These are phyloP conservation scores for Tylopilus balloui DNA, from an alignment of 768 basidiomycete genomes.

Conservation along the genomic window DNA sequence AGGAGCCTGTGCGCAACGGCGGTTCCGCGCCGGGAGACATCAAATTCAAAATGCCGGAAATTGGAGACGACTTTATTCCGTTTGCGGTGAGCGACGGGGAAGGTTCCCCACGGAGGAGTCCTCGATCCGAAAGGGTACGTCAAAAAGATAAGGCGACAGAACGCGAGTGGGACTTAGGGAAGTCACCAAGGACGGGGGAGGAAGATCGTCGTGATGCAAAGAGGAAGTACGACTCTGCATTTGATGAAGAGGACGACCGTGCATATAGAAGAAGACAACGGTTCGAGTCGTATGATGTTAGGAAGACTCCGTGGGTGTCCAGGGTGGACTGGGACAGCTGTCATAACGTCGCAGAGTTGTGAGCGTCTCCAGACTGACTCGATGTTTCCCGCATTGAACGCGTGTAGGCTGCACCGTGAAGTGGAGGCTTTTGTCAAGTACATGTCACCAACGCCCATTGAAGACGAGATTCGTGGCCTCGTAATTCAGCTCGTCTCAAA, in stretches of 20 bases:
- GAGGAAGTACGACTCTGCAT: slow-evolving; percentile 42
- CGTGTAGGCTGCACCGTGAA: slow-evolving; percentile 74
- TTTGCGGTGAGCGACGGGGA: slow-evolving; percentile 18
- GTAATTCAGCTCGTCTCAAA: slow-evolving; percentile 66
- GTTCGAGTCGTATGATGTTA: slow-evolving; percentile 46
- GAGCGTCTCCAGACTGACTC: slow-evolving; percentile 28
- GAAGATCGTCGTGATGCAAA: slow-evolving; percentile 33
- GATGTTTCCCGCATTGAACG: background rate
- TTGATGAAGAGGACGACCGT: slow-evolving; percentile 43
- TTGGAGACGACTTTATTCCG: slow-evolving; percentile 33
- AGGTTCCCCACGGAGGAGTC: slow-evolving; percentile 5
- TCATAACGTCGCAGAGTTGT: slow-evolving; percentile 82
- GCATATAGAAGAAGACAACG: slow-evolving; percentile 46
- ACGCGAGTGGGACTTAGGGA: slow-evolving; percentile 42
- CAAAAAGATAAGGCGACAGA: slow-evolving; percentile 22
- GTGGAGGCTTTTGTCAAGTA: slow-evolving; percentile 81
- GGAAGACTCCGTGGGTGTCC: slow-evolving; percentile 65
- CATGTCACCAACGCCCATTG: slow-evolving; percentile 80
- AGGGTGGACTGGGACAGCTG: slow-evolving; percentile 70
- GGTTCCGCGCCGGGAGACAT: slow-evolving; percentile 11
- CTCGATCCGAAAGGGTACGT: slow-evolving; percentile 15
- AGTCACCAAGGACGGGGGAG: slow-evolving; percentile 20
- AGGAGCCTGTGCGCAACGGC: slow-evolving; percentile 7
- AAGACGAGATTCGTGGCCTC: slow-evolving; percentile 80
- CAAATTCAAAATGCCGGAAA: slow-evolving; percentile 9